phyloP scores from a whole-genome alignment of 2,329 filamentous ascomycete genomes.

The Beauveria pseudobassiana region DNA sequence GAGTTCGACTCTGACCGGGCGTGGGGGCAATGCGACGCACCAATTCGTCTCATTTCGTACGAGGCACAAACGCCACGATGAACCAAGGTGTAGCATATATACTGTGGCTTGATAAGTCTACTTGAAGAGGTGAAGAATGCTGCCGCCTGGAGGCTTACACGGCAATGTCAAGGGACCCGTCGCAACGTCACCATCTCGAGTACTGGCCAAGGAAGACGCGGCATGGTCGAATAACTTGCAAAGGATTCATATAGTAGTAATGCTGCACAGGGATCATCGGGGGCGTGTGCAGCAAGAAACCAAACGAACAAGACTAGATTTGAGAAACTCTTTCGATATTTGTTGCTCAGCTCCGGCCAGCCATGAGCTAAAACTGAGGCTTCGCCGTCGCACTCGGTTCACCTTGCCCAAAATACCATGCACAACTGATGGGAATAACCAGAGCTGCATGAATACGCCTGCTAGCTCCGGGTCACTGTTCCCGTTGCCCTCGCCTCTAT shows the following conservation, averaged over 20 bases:
- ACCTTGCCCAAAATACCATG: background rate
- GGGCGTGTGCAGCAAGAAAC: background rate
- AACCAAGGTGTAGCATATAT: background rate
- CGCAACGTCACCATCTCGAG: background rate
- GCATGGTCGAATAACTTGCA: background rate
- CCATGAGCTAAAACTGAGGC: background rate
- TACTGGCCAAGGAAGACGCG: background rate
- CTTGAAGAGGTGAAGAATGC: background rate
- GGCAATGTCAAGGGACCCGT: background rate
- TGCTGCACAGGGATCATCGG: background rate
- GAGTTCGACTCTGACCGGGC: background rate
- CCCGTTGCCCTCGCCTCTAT: background rate
- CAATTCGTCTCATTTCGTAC: background rate
- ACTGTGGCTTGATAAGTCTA: background rate
- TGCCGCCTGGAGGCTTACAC: constrained; percentile 1
- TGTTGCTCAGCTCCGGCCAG: too few species aligned
- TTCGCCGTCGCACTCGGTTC: constrained; percentile 6
- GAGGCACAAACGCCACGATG: background rate
- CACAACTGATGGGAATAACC: background rate
- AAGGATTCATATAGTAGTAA: background rate
- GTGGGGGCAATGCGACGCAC: background rate
- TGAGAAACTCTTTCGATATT: background rate
- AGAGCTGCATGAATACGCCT: background rate
- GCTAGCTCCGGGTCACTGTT: background rate
- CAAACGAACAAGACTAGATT: background rate